These are phyloP conservation scores for Blastocystis sp. DNA, from an alignment of 352 stramenopile genomes.

Conservation along the genomic window DNA sequence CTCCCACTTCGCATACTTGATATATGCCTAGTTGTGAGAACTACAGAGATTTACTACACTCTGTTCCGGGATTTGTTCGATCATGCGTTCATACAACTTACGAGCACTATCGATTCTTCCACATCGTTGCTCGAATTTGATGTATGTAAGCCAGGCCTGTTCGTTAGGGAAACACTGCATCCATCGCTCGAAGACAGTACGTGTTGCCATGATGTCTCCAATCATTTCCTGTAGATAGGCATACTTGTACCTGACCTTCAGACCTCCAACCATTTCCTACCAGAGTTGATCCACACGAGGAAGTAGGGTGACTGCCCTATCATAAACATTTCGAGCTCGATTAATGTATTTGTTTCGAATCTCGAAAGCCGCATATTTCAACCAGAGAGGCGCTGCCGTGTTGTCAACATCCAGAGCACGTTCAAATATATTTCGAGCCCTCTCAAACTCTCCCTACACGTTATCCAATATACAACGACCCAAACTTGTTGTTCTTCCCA, in stretches of 20 bases:
- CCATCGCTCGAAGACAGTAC: constrained; percentile 90
- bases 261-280: constrained; percentile 62
- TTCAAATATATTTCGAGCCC: constrained; percentile 90
- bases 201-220: constrained; percentile 82
- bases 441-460: constrained; percentile 87
- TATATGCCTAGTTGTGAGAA: constrained; percentile 81
- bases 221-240: constrained; percentile 98
- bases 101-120: constrained; percentile 77
- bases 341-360: constrained; percentile 98
- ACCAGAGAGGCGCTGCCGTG: constrained; percentile 85
- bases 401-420: constrained; percentile 92
- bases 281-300: constrained; percentile 92
- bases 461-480: background rate
- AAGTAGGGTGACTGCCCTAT: constrained; percentile 83
- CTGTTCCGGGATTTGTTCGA: constrained; percentile 54
- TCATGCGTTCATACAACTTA: constrained; percentile 79
- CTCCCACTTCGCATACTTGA: constrained; percentile 97
- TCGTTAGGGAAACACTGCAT: constrained; percentile 95
- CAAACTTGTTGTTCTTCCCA: constrained; percentile 84
- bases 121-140: constrained; percentile 90
- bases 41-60: constrained; percentile 64
- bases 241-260: constrained; percentile 84
- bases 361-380: constrained; percentile 97
- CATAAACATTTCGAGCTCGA: constrained; percentile 87
- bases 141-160: constrained; percentile 92